Evolutionary conservation across 2,329 filamentous ascomycete species (phyloP).

Genomic region (Remersonia thermophila): DNA sequence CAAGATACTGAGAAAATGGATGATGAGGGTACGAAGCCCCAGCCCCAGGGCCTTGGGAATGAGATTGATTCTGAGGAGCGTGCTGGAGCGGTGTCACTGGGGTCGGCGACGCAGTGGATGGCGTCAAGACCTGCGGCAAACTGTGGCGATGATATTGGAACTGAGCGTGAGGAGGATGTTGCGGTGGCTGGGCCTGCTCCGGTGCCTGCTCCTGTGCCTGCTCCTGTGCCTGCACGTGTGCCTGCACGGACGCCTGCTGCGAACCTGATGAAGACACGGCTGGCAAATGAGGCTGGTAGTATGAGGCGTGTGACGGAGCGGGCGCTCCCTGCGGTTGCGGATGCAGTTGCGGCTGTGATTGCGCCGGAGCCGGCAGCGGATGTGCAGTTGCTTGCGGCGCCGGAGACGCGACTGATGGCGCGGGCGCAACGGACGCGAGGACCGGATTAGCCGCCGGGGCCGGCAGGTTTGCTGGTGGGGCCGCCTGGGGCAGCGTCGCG

Average conservation of each 20-base stretch:
- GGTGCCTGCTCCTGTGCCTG: no score
- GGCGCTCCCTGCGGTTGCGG: background rate
- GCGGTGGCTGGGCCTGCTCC: no score
- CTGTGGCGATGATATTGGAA: constrained; percentile 2
- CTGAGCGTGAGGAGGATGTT: constrained; percentile 5
- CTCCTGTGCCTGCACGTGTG: no score
- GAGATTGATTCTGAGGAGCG: constrained; percentile 6
- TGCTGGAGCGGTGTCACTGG: background rate
- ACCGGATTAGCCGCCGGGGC: background rate
- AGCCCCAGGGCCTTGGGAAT: background rate
- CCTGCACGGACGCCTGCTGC: no score
- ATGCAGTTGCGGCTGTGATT: constrained; percentile 2
- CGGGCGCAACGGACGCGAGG: constrained; percentile 1
- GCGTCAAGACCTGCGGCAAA: constrained; percentile 1
- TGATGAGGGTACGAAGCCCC: no score
- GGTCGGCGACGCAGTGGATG: background rate
- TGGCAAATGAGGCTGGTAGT: background rate
- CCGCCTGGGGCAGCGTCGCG: no score
- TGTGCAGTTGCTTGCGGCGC: constrained; percentile 1
- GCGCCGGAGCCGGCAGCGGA: constrained; percentile 2
- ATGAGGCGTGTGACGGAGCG: background rate
- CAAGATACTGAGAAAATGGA: no score
- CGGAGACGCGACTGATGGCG: constrained; percentile 1
- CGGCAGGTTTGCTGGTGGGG: background rate
- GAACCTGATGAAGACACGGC: constrained; percentile 2